phyloP scores from a whole-genome alignment of 306 rosid species.

The Pterocarpus santalinus region DNA sequence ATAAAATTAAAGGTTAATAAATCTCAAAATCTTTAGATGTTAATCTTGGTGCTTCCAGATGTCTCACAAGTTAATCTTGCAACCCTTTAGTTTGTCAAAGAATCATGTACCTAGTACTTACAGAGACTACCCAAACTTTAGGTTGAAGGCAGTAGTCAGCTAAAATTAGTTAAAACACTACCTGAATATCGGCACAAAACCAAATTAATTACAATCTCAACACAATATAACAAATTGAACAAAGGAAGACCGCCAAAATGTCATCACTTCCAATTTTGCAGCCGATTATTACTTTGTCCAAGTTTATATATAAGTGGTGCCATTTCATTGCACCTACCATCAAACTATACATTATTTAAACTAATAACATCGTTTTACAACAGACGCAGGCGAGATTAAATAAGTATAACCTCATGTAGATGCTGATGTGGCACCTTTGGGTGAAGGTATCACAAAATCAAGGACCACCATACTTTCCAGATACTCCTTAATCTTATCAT shows the following conservation, averaged over 20 bases:
- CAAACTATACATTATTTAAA: neutral
- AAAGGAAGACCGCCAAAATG: neutral
- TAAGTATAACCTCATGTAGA: constrained; percentile 25
- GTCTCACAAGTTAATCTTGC: too few species aligned
- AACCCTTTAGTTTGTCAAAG: too few species aligned
- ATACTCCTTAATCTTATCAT: constrained; percentile 62
- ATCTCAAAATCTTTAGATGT: too few species aligned
- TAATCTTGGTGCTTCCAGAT: too few species aligned
- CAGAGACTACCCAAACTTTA: too few species aligned
- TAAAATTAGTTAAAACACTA: neutral
- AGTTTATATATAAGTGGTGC: neutral
- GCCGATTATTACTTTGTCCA: neutral
- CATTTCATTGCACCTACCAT: neutral
- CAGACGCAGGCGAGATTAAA: neutral
- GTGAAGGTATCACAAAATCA: constrained; percentile 56
- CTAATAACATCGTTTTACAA: neutral
- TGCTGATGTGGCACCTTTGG: constrained; percentile 28
- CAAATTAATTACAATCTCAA: neutral
- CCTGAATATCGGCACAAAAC: neutral
- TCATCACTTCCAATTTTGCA: neutral
- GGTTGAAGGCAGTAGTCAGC: neutral
- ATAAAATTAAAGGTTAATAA: too few species aligned
- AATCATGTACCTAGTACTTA: too few species aligned
- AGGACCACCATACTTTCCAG: constrained; percentile 59
- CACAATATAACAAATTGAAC: neutral